Conservation (phyloP, 169 alveolate genomes). For the Eimeria maxima region DNA sequence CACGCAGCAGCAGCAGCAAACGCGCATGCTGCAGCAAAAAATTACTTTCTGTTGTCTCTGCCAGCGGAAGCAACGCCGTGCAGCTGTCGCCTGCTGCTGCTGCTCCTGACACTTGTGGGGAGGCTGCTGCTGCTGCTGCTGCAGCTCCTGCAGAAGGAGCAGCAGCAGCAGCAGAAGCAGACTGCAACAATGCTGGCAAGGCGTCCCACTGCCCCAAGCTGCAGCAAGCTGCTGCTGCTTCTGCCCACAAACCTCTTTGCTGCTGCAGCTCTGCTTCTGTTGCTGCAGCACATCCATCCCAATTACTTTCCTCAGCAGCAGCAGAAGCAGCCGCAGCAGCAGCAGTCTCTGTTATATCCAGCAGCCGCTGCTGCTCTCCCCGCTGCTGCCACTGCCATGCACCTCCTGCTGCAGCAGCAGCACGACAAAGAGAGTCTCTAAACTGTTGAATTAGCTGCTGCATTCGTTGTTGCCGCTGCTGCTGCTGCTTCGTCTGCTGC, state of each 20-base stretch:
- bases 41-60: slow-evolving; percentile 54
- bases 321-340: slow-evolving; percentile 8
- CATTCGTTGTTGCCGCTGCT: slow-evolving; percentile 24
- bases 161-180: slow-evolving; percentile 53
- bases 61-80: slow-evolving; percentile 47
- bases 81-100: slow-evolving; percentile 1
- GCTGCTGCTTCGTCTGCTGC: not conserved
- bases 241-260: slow-evolving; percentile 69
- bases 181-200: slow-evolving; percentile 31
- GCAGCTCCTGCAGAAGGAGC: no score
- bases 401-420: slow-evolving; percentile 64
- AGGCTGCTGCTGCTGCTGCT: no score
- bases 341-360: not conserved
- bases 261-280: slow-evolving; percentile 34
- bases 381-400: slow-evolving; percentile 65
- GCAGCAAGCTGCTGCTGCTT: slow-evolving; percentile 77
- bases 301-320: not conserved
- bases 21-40: slow-evolving; percentile 78
- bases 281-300: not conserved
- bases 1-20: slow-evolving; percentile 62
- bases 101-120: slow-evolving; percentile 9
- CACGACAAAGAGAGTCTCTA: slow-evolving; percentile 1
- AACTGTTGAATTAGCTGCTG: slow-evolving; percentile 2
- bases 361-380: slow-evolving; percentile 19
- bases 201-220: slow-evolving; percentile 59